Conservation (phyloP, 345 rosid genomes). For the Pistacia vera region DNA sequence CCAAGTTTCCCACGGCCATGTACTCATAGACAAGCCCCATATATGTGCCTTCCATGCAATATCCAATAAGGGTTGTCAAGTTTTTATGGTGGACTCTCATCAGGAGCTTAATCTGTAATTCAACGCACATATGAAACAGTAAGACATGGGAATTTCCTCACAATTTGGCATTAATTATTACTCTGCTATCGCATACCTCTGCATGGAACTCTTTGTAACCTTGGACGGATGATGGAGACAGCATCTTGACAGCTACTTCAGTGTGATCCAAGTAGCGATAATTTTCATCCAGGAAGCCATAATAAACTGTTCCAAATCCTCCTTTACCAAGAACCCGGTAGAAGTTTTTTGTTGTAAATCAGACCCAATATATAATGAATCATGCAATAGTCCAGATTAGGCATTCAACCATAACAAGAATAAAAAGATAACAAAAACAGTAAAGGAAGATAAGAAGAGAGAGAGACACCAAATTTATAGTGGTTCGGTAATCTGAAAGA, state of each 20-base stretch:
- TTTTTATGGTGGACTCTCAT: constrained; percentile 45
- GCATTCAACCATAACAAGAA: too few species aligned
- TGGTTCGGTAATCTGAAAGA: too few species aligned
- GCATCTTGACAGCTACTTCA: constrained; percentile 55
- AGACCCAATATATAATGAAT: too few species aligned
- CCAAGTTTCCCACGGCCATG: constrained; percentile 61
- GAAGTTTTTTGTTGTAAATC: too few species aligned
- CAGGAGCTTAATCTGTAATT: constrained; percentile 37
- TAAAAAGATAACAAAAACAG: too few species aligned
- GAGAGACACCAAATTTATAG: too few species aligned
- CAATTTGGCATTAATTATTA: too few species aligned
- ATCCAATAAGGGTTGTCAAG: constrained; percentile 50
- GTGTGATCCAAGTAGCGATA: constrained; percentile 14
- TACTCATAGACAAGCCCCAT: constrained; percentile 53
- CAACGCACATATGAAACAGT: too few species aligned
- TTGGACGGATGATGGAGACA: constrained; percentile 47
- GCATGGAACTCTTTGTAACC: constrained; percentile 47
- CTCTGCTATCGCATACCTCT: constrained; percentile 35
- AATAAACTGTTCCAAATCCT: constrained; percentile 45
- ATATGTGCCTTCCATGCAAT: constrained; percentile 42
- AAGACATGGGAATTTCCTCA: too few species aligned
- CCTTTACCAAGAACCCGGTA: constrained; percentile 8
- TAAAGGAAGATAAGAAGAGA: too few species aligned
- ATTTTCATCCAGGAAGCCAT: constrained; percentile 22
- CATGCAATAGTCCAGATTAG: too few species aligned